These are phyloP conservation scores for Senna tora DNA, from an alignment of 306 rosid species.

Conservation along the genomic window DNA sequence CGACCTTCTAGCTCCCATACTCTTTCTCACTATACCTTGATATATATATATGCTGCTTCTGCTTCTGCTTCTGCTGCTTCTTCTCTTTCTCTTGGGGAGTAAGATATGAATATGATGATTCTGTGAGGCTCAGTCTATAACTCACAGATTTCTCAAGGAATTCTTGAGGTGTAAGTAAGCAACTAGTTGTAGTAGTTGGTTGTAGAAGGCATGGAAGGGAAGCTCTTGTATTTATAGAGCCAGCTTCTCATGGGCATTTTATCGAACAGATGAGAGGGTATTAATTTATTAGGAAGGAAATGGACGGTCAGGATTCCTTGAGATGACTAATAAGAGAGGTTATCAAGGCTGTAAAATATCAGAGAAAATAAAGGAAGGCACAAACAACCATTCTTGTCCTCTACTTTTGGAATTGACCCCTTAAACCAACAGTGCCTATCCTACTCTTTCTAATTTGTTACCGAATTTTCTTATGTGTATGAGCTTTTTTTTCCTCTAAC, in stretches of 20 bases:
- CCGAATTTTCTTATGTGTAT: constrained; percentile 40
- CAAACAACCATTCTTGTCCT: constrained; percentile 52
- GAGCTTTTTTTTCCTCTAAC: too few species aligned
- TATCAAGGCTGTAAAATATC: constrained; percentile 35
- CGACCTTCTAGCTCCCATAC: constrained; percentile 58
- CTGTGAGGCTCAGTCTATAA: not conserved
- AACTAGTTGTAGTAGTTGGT: constrained; percentile 19
- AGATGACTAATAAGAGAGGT: constrained; percentile 42
- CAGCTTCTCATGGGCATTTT: not conserved
- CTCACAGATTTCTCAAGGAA: constrained; percentile 22
- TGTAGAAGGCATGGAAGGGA: constrained; percentile 32
- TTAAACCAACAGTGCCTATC: not conserved
- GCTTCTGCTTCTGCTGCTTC: not conserved
- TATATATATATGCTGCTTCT: not conserved
- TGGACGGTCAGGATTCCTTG: constrained; percentile 57
- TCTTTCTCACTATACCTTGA: not conserved
- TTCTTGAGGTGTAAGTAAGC: constrained; percentile 37
- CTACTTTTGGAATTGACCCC: constrained; percentile 50
- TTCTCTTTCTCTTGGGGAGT: not conserved
- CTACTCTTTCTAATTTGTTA: not conserved
- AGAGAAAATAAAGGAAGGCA: not conserved
- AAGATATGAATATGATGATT: not conserved
- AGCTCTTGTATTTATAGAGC: constrained; percentile 51
- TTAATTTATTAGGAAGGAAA: not conserved
- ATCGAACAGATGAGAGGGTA: constrained; percentile 10